These are phyloP conservation scores for Parascedosporium putredinis DNA, from an alignment of 2,329 filamentous ascomycete genomes.

Conservation along the genomic window DNA sequence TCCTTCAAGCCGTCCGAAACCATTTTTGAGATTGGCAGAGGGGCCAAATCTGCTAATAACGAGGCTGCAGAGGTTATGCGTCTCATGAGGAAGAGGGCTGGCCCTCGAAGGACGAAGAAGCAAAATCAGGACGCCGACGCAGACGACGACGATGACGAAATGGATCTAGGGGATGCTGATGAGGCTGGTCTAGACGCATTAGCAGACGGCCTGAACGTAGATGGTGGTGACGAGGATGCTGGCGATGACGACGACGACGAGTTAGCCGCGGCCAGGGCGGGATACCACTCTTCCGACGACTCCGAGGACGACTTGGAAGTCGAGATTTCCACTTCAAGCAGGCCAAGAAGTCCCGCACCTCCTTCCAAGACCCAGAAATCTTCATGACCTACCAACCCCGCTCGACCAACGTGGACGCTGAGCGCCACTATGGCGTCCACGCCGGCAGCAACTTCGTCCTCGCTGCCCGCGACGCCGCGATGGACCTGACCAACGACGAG, in stretches of 20 bases:
- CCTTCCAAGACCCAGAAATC: conserved; percentile 75
- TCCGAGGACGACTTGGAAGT: conserved; percentile 59
- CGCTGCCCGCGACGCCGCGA: conserved; percentile 74
- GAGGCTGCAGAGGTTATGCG: conserved; percentile 70
- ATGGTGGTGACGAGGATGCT: conserved; percentile 26
- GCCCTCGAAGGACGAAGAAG: conserved; percentile 37
- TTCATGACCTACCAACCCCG: conserved; percentile 96
- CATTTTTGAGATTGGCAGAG: conserved; percentile 85
- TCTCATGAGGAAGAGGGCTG: conserved; percentile 58
- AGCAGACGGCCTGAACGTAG: too few species aligned
- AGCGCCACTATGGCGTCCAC: conserved; percentile 87
- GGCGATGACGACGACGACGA: conserved; percentile 16
- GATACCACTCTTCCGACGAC: conserved; percentile 36
- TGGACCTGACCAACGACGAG: conserved; percentile 91
- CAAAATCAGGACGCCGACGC: conserved; percentile 20
- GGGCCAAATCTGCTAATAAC: conserved; percentile 49
- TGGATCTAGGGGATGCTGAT: too few species aligned
- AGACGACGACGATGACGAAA: conserved; percentile 21
- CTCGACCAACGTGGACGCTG: conserved; percentile 70
- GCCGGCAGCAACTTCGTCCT: conserved; percentile 75
- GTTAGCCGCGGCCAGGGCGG: conserved; percentile 22
- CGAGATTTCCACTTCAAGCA: conserved; percentile 54
- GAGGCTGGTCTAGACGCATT: too few species aligned
- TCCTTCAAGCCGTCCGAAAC: conserved; percentile 86
- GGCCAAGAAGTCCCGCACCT: conserved; percentile 43